Conservation (phyloP, 2,329 filamentous ascomycete species). For the Annulohypoxylon truncatum region DNA sequence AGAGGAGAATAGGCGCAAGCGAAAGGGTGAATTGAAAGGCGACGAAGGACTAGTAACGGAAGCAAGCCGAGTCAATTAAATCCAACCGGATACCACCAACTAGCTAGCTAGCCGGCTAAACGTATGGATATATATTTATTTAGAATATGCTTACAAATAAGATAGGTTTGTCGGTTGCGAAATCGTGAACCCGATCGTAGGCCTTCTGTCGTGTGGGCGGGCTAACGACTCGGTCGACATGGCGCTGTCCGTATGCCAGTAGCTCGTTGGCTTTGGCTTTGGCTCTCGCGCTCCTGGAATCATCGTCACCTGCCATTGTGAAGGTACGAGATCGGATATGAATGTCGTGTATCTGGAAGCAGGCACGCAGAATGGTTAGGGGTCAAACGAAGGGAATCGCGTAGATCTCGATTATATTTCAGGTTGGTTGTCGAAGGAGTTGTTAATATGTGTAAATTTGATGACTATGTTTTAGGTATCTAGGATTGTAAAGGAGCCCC, state of each 20-base stretch:
- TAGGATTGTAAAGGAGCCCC: background rate
- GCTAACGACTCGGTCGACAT: constrained; percentile 65
- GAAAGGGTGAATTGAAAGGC: constrained; percentile 72
- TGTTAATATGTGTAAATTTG: background rate
- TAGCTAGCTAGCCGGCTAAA: background rate
- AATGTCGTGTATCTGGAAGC: background rate
- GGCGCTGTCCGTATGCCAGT: constrained; percentile 56
- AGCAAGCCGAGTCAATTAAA: constrained; percentile 22
- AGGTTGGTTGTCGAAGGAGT: constrained; percentile 1
- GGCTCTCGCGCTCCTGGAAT: constrained; percentile 46
- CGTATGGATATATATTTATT: background rate
- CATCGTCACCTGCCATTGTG: constrained; percentile 39
- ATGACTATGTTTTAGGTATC: background rate
- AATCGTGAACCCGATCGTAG: constrained; percentile 63
- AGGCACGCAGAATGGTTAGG: background rate
- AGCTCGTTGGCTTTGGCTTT: constrained; percentile 53
- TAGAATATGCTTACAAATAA: constrained; percentile 67
- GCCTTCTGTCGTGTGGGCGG: constrained; percentile 70
- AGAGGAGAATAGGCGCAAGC: constrained; percentile 74
- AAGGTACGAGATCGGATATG: background rate
- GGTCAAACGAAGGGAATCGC: background rate
- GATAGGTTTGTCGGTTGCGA: constrained; percentile 73
- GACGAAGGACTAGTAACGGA: constrained; percentile 70
- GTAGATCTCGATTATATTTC: background rate
- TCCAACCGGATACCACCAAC: background rate